Conservation (phyloP, 352 stramenopile genomes). For the Phytophthora litchii region DNA sequence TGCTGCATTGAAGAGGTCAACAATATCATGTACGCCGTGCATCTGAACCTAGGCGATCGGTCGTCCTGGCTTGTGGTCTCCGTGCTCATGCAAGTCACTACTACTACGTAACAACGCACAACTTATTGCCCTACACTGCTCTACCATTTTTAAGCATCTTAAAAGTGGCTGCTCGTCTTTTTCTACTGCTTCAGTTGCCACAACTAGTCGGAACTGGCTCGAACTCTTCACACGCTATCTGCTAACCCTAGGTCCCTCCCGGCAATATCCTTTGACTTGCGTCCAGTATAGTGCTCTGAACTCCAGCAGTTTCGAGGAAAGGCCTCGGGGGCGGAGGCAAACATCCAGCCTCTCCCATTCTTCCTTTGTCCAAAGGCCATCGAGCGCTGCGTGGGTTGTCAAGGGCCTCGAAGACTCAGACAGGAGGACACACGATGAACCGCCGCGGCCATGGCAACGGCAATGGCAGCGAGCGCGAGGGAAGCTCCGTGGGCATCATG, state of each 20-base stretch:
- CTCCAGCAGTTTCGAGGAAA: constrained; percentile 35
- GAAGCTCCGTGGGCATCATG: constrained; percentile 36
- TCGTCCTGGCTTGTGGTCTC: too few relatives aligned
- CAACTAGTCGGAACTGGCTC: constrained; percentile 16
- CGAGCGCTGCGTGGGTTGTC: too few relatives aligned
- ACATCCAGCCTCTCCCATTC: constrained; percentile 32
- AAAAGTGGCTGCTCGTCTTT: neutral
- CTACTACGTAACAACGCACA: too few relatives aligned
- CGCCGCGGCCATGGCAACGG: constrained; percentile 27
- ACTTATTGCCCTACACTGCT: too few relatives aligned
- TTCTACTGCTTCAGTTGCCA: neutral
- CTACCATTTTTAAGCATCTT: too few relatives aligned
- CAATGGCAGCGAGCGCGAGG: constrained; percentile 35
- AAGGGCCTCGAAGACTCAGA: constrained; percentile 1
- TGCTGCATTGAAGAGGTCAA: too few relatives aligned
- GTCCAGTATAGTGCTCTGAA: constrained; percentile 20
- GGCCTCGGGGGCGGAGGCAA: constrained; percentile 1
- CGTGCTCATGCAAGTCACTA: too few relatives aligned
- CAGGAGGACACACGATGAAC: constrained; percentile 27
- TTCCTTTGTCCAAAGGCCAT: constrained; percentile 19
- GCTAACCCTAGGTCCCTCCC: constrained; percentile 12
- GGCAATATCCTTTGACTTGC: constrained; percentile 25
- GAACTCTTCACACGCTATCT: constrained; percentile 6
- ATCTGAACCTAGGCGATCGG: too few relatives aligned
- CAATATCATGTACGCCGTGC: too few relatives aligned